Conservation (phyloP, 371 early-diverging fungal species). For the Haplosporangium sp. region DNA sequence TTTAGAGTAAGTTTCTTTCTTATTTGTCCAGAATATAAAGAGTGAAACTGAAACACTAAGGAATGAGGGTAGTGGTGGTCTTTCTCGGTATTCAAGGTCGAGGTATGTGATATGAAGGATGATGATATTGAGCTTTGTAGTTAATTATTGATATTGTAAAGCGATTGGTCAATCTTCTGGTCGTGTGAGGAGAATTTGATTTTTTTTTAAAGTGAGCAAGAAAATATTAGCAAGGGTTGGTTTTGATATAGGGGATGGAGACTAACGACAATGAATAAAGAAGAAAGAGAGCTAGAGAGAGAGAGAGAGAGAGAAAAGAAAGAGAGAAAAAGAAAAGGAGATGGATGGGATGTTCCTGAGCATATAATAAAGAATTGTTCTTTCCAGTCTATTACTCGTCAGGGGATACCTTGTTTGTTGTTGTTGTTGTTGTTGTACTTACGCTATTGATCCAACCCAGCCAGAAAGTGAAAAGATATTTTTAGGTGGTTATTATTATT, state of each 20-base stretch:
- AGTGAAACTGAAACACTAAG: background rate
- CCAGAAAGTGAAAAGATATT: too few relatives aligned
- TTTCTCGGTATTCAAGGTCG: background rate
- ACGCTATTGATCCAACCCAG: too few relatives aligned
- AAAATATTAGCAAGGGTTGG: background rate
- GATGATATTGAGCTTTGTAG: background rate
- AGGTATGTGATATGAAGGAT: background rate
- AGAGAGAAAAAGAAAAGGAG: slow-evolving; percentile 1
- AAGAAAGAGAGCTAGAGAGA: slow-evolving; percentile 1
- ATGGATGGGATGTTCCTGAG: too few relatives aligned
- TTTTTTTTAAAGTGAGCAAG: background rate
- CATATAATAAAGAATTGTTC: too few relatives aligned
- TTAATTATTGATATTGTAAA: background rate
- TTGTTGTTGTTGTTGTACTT: too few relatives aligned
- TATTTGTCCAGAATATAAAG: background rate
- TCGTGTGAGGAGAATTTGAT: slow-evolving; percentile 2
- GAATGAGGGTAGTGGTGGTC: too few relatives aligned
- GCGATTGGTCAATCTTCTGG: background rate
- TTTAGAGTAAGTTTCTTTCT: background rate
- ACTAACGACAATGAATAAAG: background rate
- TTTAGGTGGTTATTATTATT: too few relatives aligned
- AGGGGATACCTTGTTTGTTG: too few relatives aligned
- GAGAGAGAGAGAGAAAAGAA: background rate
- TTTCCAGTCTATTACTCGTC: too few relatives aligned
- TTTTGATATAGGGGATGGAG: background rate